A percentile compares a stretch with the other conserved stretches of the same genome.
Evolutionary conservation across 192 early-diverging fungal genomes (phyloP).

Genomic region (Lunasporangiospora selenospora): DNA sequence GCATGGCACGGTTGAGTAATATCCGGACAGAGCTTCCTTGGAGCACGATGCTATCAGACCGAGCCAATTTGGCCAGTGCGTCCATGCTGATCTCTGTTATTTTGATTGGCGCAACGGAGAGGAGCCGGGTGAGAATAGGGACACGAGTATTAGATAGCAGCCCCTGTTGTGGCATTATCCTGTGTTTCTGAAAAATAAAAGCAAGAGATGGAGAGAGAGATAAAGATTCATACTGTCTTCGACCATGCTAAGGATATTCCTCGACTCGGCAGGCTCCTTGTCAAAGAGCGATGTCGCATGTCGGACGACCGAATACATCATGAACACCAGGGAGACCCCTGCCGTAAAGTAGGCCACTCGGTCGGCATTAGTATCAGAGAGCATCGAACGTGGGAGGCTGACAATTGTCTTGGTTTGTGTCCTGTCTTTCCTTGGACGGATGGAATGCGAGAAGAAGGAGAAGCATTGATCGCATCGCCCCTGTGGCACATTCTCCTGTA

Average conservation of each 20-base stretch:
- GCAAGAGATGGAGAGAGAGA: too few relatives aligned
- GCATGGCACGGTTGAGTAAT: slow-evolving; percentile 75
- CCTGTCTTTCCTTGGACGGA: too few relatives aligned
- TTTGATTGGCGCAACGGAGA: too few relatives aligned
- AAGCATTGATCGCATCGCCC: too few relatives aligned
- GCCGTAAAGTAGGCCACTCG: slow-evolving; percentile 44
- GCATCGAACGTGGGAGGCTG: slow-evolving; percentile 89
- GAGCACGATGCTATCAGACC: slow-evolving; percentile 55
- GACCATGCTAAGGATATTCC: slow-evolving; percentile 45
- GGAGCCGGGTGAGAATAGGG: too few relatives aligned
- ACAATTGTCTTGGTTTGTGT: too few relatives aligned
- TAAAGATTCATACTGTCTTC: slow-evolving; percentile 49
- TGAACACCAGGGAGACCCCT: slow-evolving; percentile 41
- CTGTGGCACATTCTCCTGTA: too few relatives aligned
- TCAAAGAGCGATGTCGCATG: slow-evolving; percentile 45
- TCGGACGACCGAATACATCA: slow-evolving; percentile 46
- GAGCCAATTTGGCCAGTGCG: slow-evolving; percentile 52
- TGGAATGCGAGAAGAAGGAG: too few relatives aligned
- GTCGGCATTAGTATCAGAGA: slow-evolving; percentile 67
- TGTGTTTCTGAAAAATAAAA: too few relatives aligned
- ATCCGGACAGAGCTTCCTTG: slow-evolving; percentile 73
- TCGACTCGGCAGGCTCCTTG: slow-evolving; percentile 23
- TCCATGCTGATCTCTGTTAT: slow-evolving; percentile 57
- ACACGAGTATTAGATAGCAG: too few relatives aligned
- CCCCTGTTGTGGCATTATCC: too few relatives aligned